These are phyloP conservation scores for Gossypium schwendimanii DNA, from an alignment of 441 rosid species.

Conservation along the genomic window DNA sequence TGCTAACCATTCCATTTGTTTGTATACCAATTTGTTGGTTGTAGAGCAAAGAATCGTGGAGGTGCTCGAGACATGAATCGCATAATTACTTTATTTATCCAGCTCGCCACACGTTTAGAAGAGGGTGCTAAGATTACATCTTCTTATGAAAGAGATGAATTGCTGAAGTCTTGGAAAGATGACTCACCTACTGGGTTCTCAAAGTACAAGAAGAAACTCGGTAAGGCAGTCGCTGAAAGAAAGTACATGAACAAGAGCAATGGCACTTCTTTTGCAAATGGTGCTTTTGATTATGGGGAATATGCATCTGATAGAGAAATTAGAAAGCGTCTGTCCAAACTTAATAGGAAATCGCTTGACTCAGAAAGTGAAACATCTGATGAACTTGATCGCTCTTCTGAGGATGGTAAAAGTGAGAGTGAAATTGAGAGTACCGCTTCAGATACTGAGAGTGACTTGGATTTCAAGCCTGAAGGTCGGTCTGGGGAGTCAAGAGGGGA, in stretches of 20 bases:
- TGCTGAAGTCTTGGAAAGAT: slow-evolving; percentile 79
- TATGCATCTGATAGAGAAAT: slow-evolving; percentile 92
- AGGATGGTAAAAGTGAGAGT: slow-evolving; percentile 52
- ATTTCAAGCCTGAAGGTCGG: slow-evolving; percentile 53
- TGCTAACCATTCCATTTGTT: slow-evolving; percentile 16
- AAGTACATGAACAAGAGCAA: slow-evolving; percentile 66
- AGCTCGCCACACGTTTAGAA: slow-evolving; percentile 87
- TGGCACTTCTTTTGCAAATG: slow-evolving; percentile 41
- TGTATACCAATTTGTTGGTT: slow-evolving; percentile 19
- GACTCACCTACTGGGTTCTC: slow-evolving; percentile 45
- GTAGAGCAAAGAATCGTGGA: slow-evolving; percentile 77
- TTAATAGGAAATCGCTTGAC: slow-evolving; percentile 72
- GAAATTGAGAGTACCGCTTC: slow-evolving; percentile 59
- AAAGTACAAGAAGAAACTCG: slow-evolving; percentile 59
- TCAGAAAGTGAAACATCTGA: slow-evolving; percentile 96
- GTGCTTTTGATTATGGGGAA: slow-evolving; percentile 58
- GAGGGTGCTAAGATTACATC: slow-evolving; percentile 64
- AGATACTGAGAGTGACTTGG: slow-evolving; percentile 84
- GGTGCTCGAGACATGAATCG: slow-evolving; percentile 73
- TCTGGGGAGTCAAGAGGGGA: slow-evolving; percentile 52
- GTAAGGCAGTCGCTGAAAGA: slow-evolving; percentile 49
- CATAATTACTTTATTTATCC: slow-evolving; percentile 64
- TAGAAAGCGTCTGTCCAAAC: slow-evolving; percentile 74
- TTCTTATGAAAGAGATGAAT: slow-evolving; percentile 71
- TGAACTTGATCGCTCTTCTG: slow-evolving; percentile 62